phyloP scores from a whole-genome alignment of 306 rosid species.

The Prunus persica region DNA sequence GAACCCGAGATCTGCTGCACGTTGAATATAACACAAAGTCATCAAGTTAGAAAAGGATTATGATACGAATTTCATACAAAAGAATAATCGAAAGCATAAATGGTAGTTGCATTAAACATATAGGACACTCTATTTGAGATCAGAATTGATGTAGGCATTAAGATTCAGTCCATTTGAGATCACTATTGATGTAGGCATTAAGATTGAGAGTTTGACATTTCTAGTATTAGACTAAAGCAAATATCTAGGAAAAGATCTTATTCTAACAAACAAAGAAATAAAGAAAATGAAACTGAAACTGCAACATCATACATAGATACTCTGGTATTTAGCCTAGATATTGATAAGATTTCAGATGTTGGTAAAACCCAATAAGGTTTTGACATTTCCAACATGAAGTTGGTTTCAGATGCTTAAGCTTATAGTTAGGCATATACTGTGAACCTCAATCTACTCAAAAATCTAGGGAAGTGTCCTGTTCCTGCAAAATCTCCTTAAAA shows the following conservation, averaged over 20 bases:
- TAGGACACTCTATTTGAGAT: constrained; percentile 32
- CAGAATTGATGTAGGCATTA: constrained; percentile 43
- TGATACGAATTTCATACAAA: background rate
- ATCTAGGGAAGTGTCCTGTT: constrained; percentile 46
- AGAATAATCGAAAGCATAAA: constrained; percentile 3
- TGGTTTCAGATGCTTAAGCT: constrained; percentile 33
- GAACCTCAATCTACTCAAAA: constrained; percentile 40
- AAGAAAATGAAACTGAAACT: constrained; percentile 23
- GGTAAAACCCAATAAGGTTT: constrained; percentile 29
- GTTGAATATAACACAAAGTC: no score
- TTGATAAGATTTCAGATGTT: constrained; percentile 54
- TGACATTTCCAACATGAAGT: constrained; percentile 35
- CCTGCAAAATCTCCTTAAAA: constrained; percentile 60
- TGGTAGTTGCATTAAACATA: constrained; percentile 42
- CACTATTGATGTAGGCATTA: constrained; percentile 38
- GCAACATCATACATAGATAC: constrained; percentile 35
- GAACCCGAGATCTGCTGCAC: no score
- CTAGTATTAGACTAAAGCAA: constrained; percentile 26
- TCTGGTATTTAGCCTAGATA: constrained; percentile 59
- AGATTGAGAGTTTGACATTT: constrained; percentile 32
- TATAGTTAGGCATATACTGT: constrained; percentile 46
- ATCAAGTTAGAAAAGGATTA: no score
- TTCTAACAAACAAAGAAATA: constrained; percentile 24
- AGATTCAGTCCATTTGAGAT: constrained; percentile 38
- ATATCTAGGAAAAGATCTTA: constrained; percentile 62